Conservation (phyloP, 2,329 filamentous ascomycete species). For the Ascochyta fabae region DNA sequence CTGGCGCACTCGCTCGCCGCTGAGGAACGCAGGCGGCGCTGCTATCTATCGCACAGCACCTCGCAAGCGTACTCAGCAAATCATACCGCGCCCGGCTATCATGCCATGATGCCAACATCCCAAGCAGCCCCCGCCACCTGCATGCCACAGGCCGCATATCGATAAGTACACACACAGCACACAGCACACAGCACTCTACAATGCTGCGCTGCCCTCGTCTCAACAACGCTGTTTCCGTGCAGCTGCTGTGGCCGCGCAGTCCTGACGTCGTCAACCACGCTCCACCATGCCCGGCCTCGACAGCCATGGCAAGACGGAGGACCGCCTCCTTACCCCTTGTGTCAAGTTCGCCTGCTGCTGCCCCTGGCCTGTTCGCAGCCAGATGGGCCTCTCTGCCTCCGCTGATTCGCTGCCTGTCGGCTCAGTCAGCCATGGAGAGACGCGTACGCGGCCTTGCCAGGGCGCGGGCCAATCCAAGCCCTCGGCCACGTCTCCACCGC, state of each 20-base stretch:
- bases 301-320: neutral
- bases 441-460: conserved; percentile 11
- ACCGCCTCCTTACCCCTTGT: conserved; percentile 13
- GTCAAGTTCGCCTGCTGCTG: conserved; percentile 14
- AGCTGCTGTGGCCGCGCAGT: conserved; percentile 1
- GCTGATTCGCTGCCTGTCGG: conserved; percentile 14
- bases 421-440: conserved; percentile 7
- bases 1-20: neutral
- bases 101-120: conserved; percentile 4
- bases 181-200: conserved; percentile 5
- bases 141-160: conserved; percentile 18
- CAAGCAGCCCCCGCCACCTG: conserved; percentile 22
- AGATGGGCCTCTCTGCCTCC: neutral
- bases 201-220: conserved; percentile 24
- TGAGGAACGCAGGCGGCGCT: neutral
- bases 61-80: conserved; percentile 19
- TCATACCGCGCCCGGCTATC: conserved; percentile 28
- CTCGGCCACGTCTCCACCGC: conserved; percentile 4
- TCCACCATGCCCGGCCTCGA: neutral
- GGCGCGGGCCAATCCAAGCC: conserved; percentile 10
- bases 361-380: conserved; percentile 22
- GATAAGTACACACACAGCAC: too few species aligned
- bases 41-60: conserved; percentile 4
- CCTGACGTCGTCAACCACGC: conserved; percentile 8
- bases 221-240: conserved; percentile 20